These are phyloP conservation scores for Carex kokanica DNA, from an alignment of 176 grass and related monocot species.

Conservation along the genomic window DNA sequence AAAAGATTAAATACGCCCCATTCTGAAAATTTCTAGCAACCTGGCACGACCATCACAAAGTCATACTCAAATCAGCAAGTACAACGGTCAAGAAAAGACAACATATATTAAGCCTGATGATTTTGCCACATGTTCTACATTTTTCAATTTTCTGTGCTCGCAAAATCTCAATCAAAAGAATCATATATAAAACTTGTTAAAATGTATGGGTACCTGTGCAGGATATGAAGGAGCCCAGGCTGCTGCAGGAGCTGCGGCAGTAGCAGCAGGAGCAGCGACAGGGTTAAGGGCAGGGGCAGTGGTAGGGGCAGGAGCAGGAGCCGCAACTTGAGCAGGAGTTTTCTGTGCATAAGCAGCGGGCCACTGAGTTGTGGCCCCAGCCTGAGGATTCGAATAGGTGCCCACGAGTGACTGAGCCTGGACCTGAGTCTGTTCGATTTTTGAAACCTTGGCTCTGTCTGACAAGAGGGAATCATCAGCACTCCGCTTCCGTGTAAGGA, in stretches of 20 bases:
- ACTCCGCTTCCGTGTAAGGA: slow-evolving; percentile 75
- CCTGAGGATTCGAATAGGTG: slow-evolving; percentile 60
- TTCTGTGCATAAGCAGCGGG: slow-evolving; percentile 46
- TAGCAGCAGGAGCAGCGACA: slow-evolving; percentile 41
- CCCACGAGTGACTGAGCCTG: slow-evolving; percentile 41
- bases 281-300: background rate
- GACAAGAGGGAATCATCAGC: slow-evolving; percentile 67
- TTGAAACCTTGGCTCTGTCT: slow-evolving; percentile 65
- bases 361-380: slow-evolving; percentile 29
- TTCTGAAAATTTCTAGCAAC: background rate
- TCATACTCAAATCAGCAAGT: background rate
- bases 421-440: slow-evolving; percentile 33
- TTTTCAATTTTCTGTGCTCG: background rate
- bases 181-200: slow-evolving; percentile 11
- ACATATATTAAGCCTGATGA: background rate
- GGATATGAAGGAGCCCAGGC: slow-evolving; percentile 68
- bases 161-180: background rate
- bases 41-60: background rate
- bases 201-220: slow-evolving; percentile 46
- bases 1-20: background rate
- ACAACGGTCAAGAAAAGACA: background rate
- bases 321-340: slow-evolving; percentile 43
- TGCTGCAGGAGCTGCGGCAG: slow-evolving; percentile 56
- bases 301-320: slow-evolving; percentile 32
- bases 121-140: background rate